Percentiles rank a stretch among this genome's conserved stretches.
Conservation (phyloP, 352 stramenopile species). For the Albugo laibachii region DNA sequence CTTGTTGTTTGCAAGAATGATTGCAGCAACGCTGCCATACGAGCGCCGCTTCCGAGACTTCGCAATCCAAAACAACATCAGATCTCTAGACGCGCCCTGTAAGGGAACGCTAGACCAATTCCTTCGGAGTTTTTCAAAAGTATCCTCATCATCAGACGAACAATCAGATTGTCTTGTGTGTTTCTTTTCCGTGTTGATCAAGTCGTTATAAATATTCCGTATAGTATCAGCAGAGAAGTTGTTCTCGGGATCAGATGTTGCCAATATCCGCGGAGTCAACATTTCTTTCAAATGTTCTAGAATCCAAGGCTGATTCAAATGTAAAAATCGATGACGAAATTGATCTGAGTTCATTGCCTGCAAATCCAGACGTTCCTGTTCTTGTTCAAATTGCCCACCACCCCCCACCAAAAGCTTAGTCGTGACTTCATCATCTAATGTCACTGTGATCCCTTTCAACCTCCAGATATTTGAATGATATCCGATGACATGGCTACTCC, state of each 20-base stretch:
- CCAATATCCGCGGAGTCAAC: constrained; percentile 84
- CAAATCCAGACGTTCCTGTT: constrained; percentile 90
- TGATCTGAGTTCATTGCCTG: constrained; percentile 92
- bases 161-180: constrained; percentile 76
- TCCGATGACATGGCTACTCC: constrained; percentile 36
- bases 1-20: constrained; percentile 65
- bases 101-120: constrained; percentile 76
- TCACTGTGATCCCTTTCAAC: constrained; percentile 81
- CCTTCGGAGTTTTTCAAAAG: constrained; percentile 71
- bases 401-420: constrained; percentile 88
- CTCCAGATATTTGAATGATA: constrained; percentile 82
- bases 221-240: constrained; percentile 86
- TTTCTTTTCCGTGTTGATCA: constrained; percentile 82
- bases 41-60: constrained; percentile 83
- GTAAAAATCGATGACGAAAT: constrained; percentile 92
- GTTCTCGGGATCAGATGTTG: constrained; percentile 34
- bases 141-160: constrained; percentile 83
- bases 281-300: constrained; percentile 91
- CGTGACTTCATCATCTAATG: constrained; percentile 91
- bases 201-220: constrained; percentile 90
- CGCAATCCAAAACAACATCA: constrained; percentile 86
- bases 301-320: constrained; percentile 93
- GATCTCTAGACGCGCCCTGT: constrained; percentile 58
- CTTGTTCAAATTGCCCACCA: constrained; percentile 84
- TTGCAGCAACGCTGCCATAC: constrained; percentile 79